Conservation (phyloP, 192 early-diverging fungal genomes). For the Radiomyces spectabilis region DNA sequence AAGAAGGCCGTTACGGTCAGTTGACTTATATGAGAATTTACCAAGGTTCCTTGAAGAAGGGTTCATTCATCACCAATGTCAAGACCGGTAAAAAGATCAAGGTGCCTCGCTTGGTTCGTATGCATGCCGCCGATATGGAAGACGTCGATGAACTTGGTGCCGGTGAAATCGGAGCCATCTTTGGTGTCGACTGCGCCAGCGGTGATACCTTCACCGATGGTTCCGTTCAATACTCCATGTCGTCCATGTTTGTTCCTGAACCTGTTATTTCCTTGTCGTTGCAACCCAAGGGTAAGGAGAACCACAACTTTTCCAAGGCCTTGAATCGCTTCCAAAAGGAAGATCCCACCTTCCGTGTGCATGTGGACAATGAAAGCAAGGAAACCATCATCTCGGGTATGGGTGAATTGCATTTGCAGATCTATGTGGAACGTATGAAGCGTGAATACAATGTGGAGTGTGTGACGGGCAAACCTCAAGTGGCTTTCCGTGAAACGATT, state of each 20-base stretch:
- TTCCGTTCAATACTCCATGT: conserved; percentile 70
- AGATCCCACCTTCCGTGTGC: conserved; percentile 81
- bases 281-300: conserved; percentile 85
- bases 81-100: conserved; percentile 91
- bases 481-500: conserved; percentile 96
- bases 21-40: conserved; percentile 96
- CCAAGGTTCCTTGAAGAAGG: conserved; percentile 84
- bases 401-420: conserved; percentile 84
- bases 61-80: conserved; percentile 81
- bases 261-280: conserved; percentile 95
- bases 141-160: conserved; percentile 88
- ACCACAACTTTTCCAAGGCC: conserved; percentile 58
- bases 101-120: conserved; percentile 91
- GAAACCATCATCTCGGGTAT: conserved; percentile 87
- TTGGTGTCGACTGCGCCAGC: conserved; percentile 94
- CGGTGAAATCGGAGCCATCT: conserved; percentile 97
- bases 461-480: conserved; percentile 92
- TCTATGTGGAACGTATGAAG: conserved; percentile 98
- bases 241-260: conserved; percentile 96
- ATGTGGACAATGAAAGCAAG: conserved; percentile 72
- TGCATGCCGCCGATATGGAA: conserved; percentile 99
- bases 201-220: conserved; percentile 98
- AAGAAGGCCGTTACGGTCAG: conserved; percentile 94
- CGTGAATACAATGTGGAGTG: conserved; percentile 97
- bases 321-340: conserved; percentile 78